These are phyloP conservation scores for Pythium aquatile DNA, from an alignment of 352 stramenopile genomes.

Conservation along the genomic window DNA sequence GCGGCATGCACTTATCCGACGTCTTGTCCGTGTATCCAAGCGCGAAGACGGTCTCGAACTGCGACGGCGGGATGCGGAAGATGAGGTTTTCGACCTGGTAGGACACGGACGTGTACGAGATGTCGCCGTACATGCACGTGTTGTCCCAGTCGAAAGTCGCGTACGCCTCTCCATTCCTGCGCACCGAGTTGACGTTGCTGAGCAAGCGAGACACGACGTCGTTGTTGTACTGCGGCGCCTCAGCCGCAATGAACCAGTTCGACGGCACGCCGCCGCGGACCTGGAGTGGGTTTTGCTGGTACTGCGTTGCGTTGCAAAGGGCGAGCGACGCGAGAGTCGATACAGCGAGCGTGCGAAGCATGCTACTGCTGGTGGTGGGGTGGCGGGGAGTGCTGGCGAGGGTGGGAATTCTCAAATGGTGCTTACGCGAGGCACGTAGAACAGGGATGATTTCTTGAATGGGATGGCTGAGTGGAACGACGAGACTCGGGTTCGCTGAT, in stretches of 20 bases:
- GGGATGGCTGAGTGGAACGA: no score
- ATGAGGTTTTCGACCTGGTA: slow-evolving; percentile 60
- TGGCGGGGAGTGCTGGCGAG: no score
- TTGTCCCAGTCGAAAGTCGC: slow-evolving; percentile 66
- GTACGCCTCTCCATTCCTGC: slow-evolving; percentile 39
- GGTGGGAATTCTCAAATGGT: no score
- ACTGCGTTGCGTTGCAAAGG: neutral
- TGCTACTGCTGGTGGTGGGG: no score
- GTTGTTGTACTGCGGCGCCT: slow-evolving; percentile 62
- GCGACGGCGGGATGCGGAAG: slow-evolving; percentile 42
- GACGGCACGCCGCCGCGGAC: neutral
- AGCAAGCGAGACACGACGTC: slow-evolving; percentile 38
- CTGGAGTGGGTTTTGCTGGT: slow-evolving; percentile 5
- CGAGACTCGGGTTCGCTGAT: no score
- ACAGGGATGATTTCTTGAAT: no score
- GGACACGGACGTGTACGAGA: slow-evolving; percentile 60
- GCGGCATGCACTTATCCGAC: slow-evolving; percentile 43
- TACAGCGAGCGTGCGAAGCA: slow-evolving; percentile 5
- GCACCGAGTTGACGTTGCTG: slow-evolving; percentile 33
- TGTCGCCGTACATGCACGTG: slow-evolving; percentile 67
- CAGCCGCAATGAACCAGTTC: slow-evolving; percentile 43
- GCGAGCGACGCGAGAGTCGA: slow-evolving; percentile 5
- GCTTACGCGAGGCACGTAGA: no score
- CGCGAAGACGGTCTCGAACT: slow-evolving; percentile 45
- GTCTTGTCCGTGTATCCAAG: slow-evolving; percentile 52